Evolutionary conservation across 805 yeast genomes (phyloP).

Genomic region (Scheffersomyces amazonensis): DNA sequence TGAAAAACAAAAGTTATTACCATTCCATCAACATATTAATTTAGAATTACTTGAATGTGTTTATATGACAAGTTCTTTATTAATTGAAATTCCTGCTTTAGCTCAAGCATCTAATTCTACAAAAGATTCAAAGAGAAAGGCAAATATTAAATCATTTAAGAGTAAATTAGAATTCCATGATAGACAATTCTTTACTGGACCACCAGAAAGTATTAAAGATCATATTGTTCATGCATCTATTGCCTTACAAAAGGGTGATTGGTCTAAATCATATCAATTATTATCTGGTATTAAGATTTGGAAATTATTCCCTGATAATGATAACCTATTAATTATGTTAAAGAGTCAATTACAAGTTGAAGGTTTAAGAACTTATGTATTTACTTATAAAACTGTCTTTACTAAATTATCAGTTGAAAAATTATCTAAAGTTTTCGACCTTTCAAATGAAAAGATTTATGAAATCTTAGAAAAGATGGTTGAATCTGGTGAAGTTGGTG

Average conservation of each 20-base stretch:
- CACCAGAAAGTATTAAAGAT: constrained; percentile 95
- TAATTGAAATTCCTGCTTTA: constrained; percentile 87
- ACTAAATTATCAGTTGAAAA: constrained; percentile 67
- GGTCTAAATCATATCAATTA: constrained; percentile 74
- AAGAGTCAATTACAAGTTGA: constrained; percentile 78
- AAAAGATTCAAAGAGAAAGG: constrained; percentile 56
- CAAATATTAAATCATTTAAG: constrained; percentile 78
- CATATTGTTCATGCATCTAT: constrained; percentile 89
- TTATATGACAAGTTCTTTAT: constrained; percentile 82
- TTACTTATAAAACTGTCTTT: constrained; percentile 76
- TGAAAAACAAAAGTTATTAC: constrained; percentile 81
- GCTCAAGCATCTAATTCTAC: constrained; percentile 68
- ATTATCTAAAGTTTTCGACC: constrained; percentile 64
- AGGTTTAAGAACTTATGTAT: constrained; percentile 89
- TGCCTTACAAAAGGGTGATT: constrained; percentile 83
- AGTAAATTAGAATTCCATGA: constrained; percentile 90
- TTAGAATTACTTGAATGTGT: constrained; percentile 92
- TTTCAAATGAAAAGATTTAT: constrained; percentile 53
- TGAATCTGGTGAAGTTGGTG: constrained; percentile 72
- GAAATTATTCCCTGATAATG: constrained; percentile 73
- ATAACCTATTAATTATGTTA: constrained; percentile 66
- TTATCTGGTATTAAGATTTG: constrained; percentile 80
- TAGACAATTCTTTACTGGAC: constrained; percentile 93
- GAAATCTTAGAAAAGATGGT: constrained; percentile 74
- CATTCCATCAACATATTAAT: constrained; percentile 98